Evolutionary conservation across 2,329 filamentous ascomycete species (phyloP), one percentile per base, ranked within the genome.

Genomic region (Colletotrichum orchidophilum): DNA sequence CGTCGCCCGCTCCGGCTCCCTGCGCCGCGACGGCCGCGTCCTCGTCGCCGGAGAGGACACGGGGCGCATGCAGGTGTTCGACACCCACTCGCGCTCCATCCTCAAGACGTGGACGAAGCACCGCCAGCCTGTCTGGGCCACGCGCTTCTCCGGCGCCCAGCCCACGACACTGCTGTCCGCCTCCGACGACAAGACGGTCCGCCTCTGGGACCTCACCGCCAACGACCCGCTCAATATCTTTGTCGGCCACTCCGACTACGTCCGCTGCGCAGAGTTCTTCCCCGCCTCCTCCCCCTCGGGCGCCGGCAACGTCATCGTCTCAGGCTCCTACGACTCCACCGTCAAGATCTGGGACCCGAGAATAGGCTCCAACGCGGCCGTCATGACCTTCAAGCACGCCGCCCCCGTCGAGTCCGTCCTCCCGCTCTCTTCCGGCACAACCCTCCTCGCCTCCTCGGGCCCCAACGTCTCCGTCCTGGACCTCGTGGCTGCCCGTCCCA

Each of bases 351-450:
- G 96, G 96, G 96, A 99, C 83, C 92, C 95, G 1, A 88, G 96
- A 75, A 90, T 91, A 42, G 90, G 91, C 53, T 89, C 81, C 78
- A 87, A 82, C 77, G 86, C 81, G 33, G 86, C 91, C 7, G 94
- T 95, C 74, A 96, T 99, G 92, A 94, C 93, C 0, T 98, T 99
- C 85, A 96, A 97, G 85, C 95, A 98, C 84, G 89, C 91, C n/a
- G 93, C 93, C 18, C 92, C 96, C 2, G 89, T 99, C 26, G 96
- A 99, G 81, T 88, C 91, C 62, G 93, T 99, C n/a, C 86, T 98
- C 5, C 91, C 96, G 7, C 91, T 98, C 83, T 91, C 94, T 9
- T 94, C 93, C 2, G 95, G 94, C 58, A 97, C 95, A 5, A 95
- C 94, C 4, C 86, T 99, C 27, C 87, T 98, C 39, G 95, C 95